Conservation (phyloP, 495 filamentous ascomycete species). For the Aspergillus cristatus region DNA sequence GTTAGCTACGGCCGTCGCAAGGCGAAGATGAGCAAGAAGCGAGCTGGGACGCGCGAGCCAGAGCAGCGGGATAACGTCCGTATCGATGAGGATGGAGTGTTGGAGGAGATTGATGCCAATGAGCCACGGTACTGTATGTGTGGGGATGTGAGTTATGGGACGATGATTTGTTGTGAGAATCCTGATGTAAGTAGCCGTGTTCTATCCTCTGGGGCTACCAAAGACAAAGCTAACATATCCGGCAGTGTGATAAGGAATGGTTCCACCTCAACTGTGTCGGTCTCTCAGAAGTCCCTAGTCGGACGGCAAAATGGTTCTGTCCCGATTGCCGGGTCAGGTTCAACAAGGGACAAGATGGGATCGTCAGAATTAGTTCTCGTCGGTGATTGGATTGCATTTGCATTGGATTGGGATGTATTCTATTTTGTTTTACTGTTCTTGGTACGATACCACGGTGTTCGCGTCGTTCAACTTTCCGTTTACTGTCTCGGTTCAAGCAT, state of each 20-base stretch:
- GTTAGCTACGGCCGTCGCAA: slow-evolving; percentile 72
- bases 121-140: slow-evolving; percentile 89
- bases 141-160: slow-evolving; percentile 83
- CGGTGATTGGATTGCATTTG: slow-evolving; percentile 25
- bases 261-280: slow-evolving; percentile 90
- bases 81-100: slow-evolving; percentile 37
- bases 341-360: slow-evolving; percentile 41
- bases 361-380: slow-evolving; percentile 25
- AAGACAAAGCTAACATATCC: slow-evolving; percentile 15
- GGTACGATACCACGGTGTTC: slow-evolving; percentile 4
- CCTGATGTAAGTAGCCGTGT: slow-evolving; percentile 62
- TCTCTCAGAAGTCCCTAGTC: slow-evolving; percentile 60
- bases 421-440: neutral
- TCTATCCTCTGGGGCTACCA: too few species aligned
- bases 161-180: slow-evolving; percentile 95
- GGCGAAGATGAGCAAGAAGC: slow-evolving; percentile 58
- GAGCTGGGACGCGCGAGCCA: slow-evolving; percentile 27
- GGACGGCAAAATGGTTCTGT: slow-evolving; percentile 90
- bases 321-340: slow-evolving; percentile 70
- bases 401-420: neutral
- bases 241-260: slow-evolving; percentile 69
- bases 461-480: neutral
- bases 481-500: neutral
- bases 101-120: slow-evolving; percentile 74
- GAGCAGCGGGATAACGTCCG: slow-evolving; percentile 30